Base-by-base conservation (phyloP, 129 eudicot species). In the Cynara cardunculus region DNA sequence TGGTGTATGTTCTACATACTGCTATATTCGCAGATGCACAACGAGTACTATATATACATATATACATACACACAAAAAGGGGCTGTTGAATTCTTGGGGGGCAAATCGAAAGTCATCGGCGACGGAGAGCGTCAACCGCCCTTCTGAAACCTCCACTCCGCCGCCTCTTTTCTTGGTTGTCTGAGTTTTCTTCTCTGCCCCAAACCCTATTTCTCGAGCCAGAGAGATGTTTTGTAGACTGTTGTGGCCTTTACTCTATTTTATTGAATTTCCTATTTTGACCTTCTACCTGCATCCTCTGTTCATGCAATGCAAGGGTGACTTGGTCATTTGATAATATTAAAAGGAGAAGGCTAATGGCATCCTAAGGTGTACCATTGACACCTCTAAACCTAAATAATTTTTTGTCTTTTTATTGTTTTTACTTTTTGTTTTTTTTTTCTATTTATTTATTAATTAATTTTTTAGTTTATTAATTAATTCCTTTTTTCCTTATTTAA, bases 71-170 rank as follows among this genome's bases (percentile, higher is more conserved):
- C 18, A 21, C 0, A 13, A 9, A 61, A 65, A 81, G 81, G 81
- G 77, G 85, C 28, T 71, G 77, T 82, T 69, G 77, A 67, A 13
- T 41, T 41, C 3, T 11, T 13, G 28, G 74, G 76, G 64, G 85
- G 69, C 68, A 76, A 75, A 13, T 25, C 6, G 78, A 70, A 85
- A 62, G 7, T 75, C 84, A 76, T 64, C 19, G 69, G 81, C 82
- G 31, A 19, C 80, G 46, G 31, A 73, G 64, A 19, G 82, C 84
- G 88, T 81, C 73, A 87, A 84, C 87, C 44, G 62, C 88, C 88
- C 88, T 71, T 34, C 3, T 1, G 83, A 72, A 84, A 73, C 59
- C 49, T 69, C 86, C 86, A 78, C 76, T 37, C 78, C 61, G 41
- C 64, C 27, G 75, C 87, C 76, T 82, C 82, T 30, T 82, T 80